A percentile compares a stretch with the other conserved stretches of the same genome.
These are phyloP conservation scores for Glaciozyma martinii DNA, from an alignment of 768 basidiomycete genomes.

Conservation along the genomic window DNA sequence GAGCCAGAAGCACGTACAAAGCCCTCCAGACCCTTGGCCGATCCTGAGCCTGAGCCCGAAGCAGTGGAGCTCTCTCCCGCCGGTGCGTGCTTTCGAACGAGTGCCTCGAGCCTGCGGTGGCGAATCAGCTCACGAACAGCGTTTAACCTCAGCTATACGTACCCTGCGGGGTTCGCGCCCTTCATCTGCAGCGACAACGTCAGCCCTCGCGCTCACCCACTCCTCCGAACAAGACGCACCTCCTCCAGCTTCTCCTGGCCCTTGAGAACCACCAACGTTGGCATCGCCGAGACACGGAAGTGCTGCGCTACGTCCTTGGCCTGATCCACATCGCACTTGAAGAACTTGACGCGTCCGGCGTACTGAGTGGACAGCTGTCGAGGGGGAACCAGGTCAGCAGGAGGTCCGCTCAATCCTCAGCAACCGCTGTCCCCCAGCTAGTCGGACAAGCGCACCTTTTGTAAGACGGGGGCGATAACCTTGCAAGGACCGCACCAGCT, in stretches of 20 bases:
- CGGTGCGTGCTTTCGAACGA: conserved; percentile 30
- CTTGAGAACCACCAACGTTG: conserved; percentile 33
- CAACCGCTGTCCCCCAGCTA: too few species aligned
- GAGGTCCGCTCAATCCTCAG: too few species aligned
- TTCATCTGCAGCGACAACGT: conserved; percentile 19
- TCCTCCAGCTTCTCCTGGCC: conserved; percentile 23
- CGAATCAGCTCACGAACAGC: not conserved
- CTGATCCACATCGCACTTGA: conserved; percentile 66
- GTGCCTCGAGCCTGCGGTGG: conserved; percentile 4
- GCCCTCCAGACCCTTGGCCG: conserved; percentile 32
- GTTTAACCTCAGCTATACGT: not conserved
- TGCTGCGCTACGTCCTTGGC: conserved; percentile 56
- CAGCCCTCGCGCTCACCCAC: not conserved
- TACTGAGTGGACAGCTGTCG: conserved; percentile 54
- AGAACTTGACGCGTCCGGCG: conserved; percentile 50
- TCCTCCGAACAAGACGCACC: not conserved
- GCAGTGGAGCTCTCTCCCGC: not conserved
- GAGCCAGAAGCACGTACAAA: conserved; percentile 4
- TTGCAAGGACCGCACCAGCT: conserved; percentile 32
- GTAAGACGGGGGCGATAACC: conserved; percentile 26
- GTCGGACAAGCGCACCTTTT: not conserved
- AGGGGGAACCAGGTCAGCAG: not conserved
- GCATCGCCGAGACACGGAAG: conserved; percentile 62
- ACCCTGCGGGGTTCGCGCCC: conserved; percentile 32
- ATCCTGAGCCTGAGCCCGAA: not conserved